Evolutionary conservation across 1,284 basidiomycete genomes (phyloP), one percentile per base, ranked within the genome.

Genomic region (Lignosus rhinocerotis): DNA sequence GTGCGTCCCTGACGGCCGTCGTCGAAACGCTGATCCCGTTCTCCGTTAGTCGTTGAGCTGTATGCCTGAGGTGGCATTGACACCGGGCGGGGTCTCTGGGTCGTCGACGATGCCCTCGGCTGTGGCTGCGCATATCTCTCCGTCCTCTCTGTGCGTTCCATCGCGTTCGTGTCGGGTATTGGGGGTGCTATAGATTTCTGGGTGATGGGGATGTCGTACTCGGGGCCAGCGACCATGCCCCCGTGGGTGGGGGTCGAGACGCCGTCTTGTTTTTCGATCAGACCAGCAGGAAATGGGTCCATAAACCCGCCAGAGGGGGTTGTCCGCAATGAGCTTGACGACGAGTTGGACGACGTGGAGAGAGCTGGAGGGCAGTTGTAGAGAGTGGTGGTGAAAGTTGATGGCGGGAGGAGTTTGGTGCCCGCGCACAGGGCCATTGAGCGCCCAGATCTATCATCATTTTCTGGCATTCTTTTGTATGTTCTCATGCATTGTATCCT

Each of bases 21-120:
- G 58, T 69, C 67, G 59, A 74, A 70, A 64, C 70, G 67, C 51
- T 61, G 61, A 58, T 66, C 64, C 38, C 64, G 64, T 42, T 66
- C 72, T 65, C 57, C 69, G 47, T 61, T 67, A 66, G 66, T 68
- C 19, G 75, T 66, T 5, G 72, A 68, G 58, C 67, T 69, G 70
- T 73, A 80, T 19, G 80, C 59, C 68, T 84, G 83, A 11, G 87
- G 85, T 50, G 87, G 87, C 83, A 89, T 86, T 12, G 87, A 88
- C 52, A 86, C 76, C 39, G 87, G 87, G 47, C 87, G 77, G 55
- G 84, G 84, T 64, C 77, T 78, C 61, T 77, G 76, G 30, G 65
- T 60, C 16, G 69, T 60, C 30, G 69, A 67, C 33, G 65, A 57
- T 4, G 66, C 51, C 62, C 73, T 53, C 56, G 61, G 49, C 60